Conservation (phyloP, 345 rosid genomes). For the Rhodomyrtus tomentosa region DNA sequence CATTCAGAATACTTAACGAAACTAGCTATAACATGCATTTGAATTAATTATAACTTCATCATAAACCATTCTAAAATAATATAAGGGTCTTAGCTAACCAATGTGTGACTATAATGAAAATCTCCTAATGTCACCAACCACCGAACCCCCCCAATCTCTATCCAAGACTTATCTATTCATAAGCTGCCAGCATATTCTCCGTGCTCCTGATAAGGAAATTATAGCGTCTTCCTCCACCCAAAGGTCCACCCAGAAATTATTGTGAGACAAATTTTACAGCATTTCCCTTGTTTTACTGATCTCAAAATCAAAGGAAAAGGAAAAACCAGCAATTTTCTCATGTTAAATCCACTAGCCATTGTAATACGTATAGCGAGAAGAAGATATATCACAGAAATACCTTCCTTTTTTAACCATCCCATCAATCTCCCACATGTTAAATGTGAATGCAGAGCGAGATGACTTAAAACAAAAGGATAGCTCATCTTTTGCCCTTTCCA, state of each 20-base stretch:
- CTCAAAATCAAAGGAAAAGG: neutral
- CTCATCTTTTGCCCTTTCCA: slow-evolving; percentile 89
- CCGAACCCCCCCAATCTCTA: neutral
- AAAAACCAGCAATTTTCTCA: neutral
- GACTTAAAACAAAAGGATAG: slow-evolving; percentile 93
- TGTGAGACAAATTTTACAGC: neutral
- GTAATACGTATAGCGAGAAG: neutral
- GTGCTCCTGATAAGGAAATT: neutral
- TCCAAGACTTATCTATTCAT: neutral
- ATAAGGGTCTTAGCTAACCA: neutral
- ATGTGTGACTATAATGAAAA: neutral
- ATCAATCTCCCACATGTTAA: slow-evolving; percentile 99
- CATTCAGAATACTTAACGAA: neutral
- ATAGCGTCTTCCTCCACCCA: neutral
- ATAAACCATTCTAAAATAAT: neutral
- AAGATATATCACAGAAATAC: slow-evolving; percentile 14
- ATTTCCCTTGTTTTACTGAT: neutral
- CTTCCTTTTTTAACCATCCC: slow-evolving; percentile 95
- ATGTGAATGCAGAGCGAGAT: slow-evolving; percentile 82
- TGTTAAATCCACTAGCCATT: neutral
- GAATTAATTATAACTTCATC: neutral
- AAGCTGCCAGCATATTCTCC: neutral
- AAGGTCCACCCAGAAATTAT: neutral
- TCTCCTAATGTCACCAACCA: neutral
- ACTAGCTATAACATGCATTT: neutral